Evolutionary conservation across 192 early-diverging fungal genomes (phyloP), one percentile per base, ranked within the genome.

Genomic region (Backusella sp.): DNA sequence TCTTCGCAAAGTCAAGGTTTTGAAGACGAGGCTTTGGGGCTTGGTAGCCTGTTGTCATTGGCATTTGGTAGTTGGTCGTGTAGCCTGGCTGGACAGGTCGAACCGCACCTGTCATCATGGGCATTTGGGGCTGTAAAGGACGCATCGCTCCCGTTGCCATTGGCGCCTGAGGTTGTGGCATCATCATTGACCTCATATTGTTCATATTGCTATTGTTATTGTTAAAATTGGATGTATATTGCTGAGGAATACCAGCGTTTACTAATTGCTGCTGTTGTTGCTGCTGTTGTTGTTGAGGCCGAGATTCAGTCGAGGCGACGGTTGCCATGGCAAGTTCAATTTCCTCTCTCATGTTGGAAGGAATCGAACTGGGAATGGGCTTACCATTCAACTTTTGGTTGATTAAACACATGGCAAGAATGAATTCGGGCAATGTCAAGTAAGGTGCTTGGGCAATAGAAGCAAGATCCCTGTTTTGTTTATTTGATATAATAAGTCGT

Each of bases 331-430:
- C 82, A 28, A 83, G 39, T 69, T 79, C 71, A 11, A 83, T 82
- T 71, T 90, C 89, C 11, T 84, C 80, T 9, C 49, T 74, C 37
- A 92, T 82, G 35, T 81, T 79, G 28, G 84, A 76, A 21, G 88
- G 86, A 46, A 91, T 73, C 19, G 71, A 75, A 6, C 65, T 72
- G 1, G 91, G 91, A 46, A 92, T 30, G 0, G 81, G 70, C 66
- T 89, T 84, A n/a, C 88, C 88, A 5, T 66, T 77, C 30, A 90
- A 74, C 35, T 86, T 83, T 4, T 80, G 82, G 32, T 87, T 82
- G 0, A 90, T 85, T 41, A 92, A 77, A 72, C 84, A 90, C 91
- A 92, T 89, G 56, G 90, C 87, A 65, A 92, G 75, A 46, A 83
- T 87, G 78, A 92, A 92, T 75, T 92, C 91, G 0, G 90, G 78